phyloP scores from a whole-genome alignment of 2,329 filamentous ascomycete genomes.

The Aureobasidium sp. region DNA sequence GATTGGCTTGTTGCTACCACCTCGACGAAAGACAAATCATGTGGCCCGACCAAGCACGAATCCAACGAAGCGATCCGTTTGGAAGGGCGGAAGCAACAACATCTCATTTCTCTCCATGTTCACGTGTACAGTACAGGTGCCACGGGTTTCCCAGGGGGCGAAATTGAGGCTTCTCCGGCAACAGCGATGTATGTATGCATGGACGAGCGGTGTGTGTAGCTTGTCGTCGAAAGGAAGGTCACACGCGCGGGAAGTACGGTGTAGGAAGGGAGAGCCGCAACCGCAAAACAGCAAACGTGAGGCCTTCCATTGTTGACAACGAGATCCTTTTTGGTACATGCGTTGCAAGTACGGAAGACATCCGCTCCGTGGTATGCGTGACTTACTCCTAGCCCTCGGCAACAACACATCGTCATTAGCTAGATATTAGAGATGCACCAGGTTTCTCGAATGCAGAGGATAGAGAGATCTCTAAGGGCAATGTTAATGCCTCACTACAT shows the following conservation, averaged over 20 bases:
- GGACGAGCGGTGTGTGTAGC: background rate
- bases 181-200: background rate
- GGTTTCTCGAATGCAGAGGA: background rate
- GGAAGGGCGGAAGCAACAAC: too few relatives aligned
- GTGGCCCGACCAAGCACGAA: background rate
- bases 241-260: background rate
- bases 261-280: background rate
- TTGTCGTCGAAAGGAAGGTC: background rate
- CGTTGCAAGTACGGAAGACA: background rate
- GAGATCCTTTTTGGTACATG: background rate
- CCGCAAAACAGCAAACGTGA: background rate
- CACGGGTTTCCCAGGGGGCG: background rate
- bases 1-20: background rate
- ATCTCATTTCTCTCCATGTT: background rate
- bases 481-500: background rate
- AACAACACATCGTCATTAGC: background rate
- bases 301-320: background rate
- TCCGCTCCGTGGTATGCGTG: background rate
- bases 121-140: background rate
- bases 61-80: background rate
- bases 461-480: background rate
- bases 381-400: background rate
- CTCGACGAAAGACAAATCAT: background rate
- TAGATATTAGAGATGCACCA: background rate
- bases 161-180: background rate